Percentiles rank a stretch among this genome's conserved stretches.
phyloP scores from a whole-genome alignment of 257 asterid genomes.

The Linderniella brevidens region DNA sequence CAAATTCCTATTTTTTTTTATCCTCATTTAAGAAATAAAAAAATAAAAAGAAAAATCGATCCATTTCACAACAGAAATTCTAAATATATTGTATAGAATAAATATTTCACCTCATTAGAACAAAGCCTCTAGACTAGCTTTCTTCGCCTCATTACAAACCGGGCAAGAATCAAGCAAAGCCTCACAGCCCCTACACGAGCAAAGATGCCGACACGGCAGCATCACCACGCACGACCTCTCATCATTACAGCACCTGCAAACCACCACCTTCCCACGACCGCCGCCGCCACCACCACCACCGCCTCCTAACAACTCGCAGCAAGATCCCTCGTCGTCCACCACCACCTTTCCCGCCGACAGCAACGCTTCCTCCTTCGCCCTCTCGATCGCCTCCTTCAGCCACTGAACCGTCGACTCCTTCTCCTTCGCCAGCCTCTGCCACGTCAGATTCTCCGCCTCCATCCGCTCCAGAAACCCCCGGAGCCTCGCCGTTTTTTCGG shows the following conservation, averaged over 20 bases:
- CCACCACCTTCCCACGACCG: constrained; percentile 9
- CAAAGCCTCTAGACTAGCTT: constrained; percentile 37
- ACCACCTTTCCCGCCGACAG: constrained; percentile 12
- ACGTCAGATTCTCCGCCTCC: constrained; percentile 37
- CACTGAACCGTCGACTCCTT: constrained; percentile 37
- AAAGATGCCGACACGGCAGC: constrained; percentile 74
- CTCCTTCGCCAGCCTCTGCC: constrained; percentile 52
- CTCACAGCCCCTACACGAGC: constrained; percentile 47
- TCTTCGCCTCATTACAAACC: constrained; percentile 37
- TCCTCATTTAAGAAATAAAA: too few relatives aligned
- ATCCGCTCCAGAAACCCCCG: constrained; percentile 20
- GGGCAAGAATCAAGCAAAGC: constrained; percentile 52
- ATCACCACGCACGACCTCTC: constrained; percentile 39
- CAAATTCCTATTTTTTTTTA: too few relatives aligned
- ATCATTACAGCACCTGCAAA: constrained; percentile 38
- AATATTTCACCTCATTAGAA: too few relatives aligned
- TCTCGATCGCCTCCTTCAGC: constrained; percentile 32
- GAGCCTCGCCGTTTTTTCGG: constrained; percentile 26
- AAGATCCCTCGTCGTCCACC: constrained; percentile 55
- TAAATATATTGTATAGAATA: too few relatives aligned
- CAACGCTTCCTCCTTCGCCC: constrained; percentile 25
- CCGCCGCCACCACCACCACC: constrained; percentile 4
- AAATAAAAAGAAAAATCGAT: too few relatives aligned
- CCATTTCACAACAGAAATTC: too few relatives aligned
- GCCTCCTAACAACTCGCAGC: constrained; percentile 10